Percentiles rank a stretch among this genome's conserved stretches.
These are phyloP conservation scores for apple (Malus domestica) DNA, from an alignment of 306 rosid species.

Conservation along the genomic window DNA sequence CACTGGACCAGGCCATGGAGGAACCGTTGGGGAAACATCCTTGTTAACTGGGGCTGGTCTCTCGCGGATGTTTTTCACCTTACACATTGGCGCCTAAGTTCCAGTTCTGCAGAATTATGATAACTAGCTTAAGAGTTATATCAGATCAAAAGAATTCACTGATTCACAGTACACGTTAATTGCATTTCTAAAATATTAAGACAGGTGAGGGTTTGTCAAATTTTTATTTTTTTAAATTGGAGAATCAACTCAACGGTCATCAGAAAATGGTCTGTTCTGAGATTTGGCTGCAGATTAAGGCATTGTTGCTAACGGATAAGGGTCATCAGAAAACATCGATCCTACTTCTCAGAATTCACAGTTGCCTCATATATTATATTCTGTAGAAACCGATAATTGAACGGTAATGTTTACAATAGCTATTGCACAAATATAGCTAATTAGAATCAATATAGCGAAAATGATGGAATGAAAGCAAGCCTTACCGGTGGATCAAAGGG, in stretches of 20 bases:
- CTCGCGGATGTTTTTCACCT: slow-evolving; percentile 2
- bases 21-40: slow-evolving; percentile 24
- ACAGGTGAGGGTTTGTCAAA: too few species aligned
- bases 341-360: neutral
- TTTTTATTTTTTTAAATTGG: too few species aligned
- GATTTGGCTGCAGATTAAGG: neutral
- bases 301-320: neutral
- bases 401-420: neutral
- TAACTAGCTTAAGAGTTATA: neutral
- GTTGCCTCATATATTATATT: neutral
- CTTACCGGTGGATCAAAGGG: neutral
- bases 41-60: slow-evolving; percentile 15
- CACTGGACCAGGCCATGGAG: slow-evolving; percentile 43
- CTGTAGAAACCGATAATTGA: neutral
- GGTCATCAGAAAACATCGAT: neutral
- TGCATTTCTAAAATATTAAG: neutral
- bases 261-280: neutral
- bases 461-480: neutral
- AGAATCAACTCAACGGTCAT: neutral
- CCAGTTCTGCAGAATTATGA: slow-evolving; percentile 22
- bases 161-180: neutral
- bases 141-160: neutral
- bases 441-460: too few species aligned
- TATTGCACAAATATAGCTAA: neutral
- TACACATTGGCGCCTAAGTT: slow-evolving; percentile 29